These are phyloP conservation scores for Penicillium daleae DNA, from an alignment of 495 filamentous ascomycete species.

Conservation along the genomic window DNA sequence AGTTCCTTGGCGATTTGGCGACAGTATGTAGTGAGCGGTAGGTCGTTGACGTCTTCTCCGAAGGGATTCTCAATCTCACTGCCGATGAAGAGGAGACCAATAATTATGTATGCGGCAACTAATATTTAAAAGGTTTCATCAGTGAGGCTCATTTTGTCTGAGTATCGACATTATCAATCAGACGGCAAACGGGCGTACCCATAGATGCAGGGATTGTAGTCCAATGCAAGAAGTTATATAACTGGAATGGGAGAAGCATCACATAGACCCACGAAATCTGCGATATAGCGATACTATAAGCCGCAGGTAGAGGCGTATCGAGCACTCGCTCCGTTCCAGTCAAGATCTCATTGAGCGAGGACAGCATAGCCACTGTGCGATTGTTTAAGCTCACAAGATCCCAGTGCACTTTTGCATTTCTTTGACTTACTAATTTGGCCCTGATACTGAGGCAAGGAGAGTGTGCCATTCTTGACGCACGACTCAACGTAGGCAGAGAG, in stretches of 20 bases:
- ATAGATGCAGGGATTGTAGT: conserved; percentile 85
- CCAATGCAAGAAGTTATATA: conserved; percentile 64
- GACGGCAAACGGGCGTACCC: conserved; percentile 38
- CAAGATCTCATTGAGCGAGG: conserved; percentile 70
- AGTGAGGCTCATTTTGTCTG: not conserved
- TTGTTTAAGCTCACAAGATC: not conserved
- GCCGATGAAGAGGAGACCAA: conserved; percentile 82
- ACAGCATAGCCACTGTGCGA: conserved; percentile 36
- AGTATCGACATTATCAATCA: not conserved
- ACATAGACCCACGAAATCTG: conserved; percentile 92
- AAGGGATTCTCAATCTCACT: conserved; percentile 90
- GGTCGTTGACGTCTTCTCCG: conserved; percentile 83
- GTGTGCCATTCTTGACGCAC: conserved; percentile 55
- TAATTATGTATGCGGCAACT: conserved; percentile 83
- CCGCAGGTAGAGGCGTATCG: conserved; percentile 83
- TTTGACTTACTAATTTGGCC: conserved; percentile 44
- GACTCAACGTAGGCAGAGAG: conserved; percentile 67
- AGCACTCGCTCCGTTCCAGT: conserved; percentile 79
- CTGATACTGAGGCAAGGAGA: conserved; percentile 51
- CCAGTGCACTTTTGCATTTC: not conserved
- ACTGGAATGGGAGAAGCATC: conserved; percentile 81
- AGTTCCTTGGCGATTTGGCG: conserved; percentile 71
- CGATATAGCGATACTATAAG: conserved; percentile 82
- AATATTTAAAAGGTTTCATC: not conserved
- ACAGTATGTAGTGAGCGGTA: conserved; percentile 79